phyloP scores from a whole-genome alignment of 2,329 filamentous ascomycete genomes.

The Lachnellula suecica region DNA sequence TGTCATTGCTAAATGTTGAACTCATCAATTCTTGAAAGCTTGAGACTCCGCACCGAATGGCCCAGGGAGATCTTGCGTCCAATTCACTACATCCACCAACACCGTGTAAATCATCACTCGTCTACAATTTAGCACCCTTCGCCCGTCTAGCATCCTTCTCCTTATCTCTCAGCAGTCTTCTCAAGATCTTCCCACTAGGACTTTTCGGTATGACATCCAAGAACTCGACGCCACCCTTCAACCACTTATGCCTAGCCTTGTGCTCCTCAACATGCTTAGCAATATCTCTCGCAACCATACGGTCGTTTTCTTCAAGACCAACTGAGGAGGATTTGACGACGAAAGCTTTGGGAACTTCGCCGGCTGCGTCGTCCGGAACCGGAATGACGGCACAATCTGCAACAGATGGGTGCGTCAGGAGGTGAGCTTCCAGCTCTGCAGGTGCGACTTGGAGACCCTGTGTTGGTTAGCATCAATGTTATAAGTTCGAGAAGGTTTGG shows the following conservation, averaged over 20 bases:
- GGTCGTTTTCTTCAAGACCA: conserved; percentile 54
- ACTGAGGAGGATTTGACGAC: conserved; percentile 15
- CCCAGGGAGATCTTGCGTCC: too few relatives aligned
- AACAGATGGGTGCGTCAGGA: conserved; percentile 73
- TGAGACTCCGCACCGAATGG: too few relatives aligned
- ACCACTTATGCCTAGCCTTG: conserved; percentile 68
- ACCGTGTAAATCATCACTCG: background rate
- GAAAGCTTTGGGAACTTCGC: conserved; percentile 44
- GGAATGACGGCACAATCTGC: conserved; percentile 78
- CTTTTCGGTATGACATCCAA: conserved; percentile 70
- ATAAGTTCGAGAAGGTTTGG: background rate
- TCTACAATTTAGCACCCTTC: conserved; percentile 65
- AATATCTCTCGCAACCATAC: conserved; percentile 49
- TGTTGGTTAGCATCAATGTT: conserved; percentile 5
- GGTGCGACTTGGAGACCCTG: conserved; percentile 82
- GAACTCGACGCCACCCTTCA: conserved; percentile 63
- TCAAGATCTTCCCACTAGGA: conserved; percentile 71
- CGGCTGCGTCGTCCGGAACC: conserved; percentile 59
- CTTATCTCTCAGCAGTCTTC: conserved; percentile 67
- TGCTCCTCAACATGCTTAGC: conserved; percentile 61
- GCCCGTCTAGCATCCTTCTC: conserved; percentile 68
- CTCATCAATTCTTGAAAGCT: too few relatives aligned
- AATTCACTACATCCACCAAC: too few relatives aligned
- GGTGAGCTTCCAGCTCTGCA: conserved; percentile 77
- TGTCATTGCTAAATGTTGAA: too few relatives aligned